Evolutionary conservation across 495 filamentous ascomycete species (phyloP), one percentile per base, ranked within the genome.

Genomic region (Cercophora samala): DNA sequence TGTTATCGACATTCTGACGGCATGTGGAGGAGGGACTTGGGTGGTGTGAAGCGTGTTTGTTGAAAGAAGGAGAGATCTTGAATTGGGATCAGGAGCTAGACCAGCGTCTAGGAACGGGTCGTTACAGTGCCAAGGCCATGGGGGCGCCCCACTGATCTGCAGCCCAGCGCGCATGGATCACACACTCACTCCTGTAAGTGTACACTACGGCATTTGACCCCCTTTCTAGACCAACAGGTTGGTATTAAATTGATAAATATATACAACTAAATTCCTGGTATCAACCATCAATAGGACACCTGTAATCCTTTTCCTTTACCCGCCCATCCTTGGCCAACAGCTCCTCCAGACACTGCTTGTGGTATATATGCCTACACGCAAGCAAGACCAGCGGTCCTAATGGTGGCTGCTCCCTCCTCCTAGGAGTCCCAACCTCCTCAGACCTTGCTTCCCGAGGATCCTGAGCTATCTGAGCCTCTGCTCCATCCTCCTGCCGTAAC

Each of bases 311-410:
- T 65, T 80, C 81, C 68, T 77, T 73, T 21, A 77, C 77, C 58
- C 75, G 73, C 52, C 75, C 75, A 52, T 76, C 73, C 71, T 83
- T 81, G 23, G 68, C 77, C 70, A 83, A 81, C 68, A 87, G 63
- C 60, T 78, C 78, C 59, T 89, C 87, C 64, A 89, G 73, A 75
- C 87, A 89, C 22, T 70, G 78, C 67, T 84, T 81, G 70, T 89
- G 87, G 70, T 87, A 89, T 42, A 89, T 81, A 71, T 89, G 87
- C 56, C 85, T 80, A 72, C 87, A 89, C 53, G 84, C 84, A 52
- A 89, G 76, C 64, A 89, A 76, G 0, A 89, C 81, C 37, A 89
- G 71, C 55, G 85, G 79, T 15, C 81, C 82, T 25, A 85, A 74
- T 4, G 61, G 25, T 46, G 74, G 68, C 19, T 74, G 70, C 6